Conservation (phyloP, 1,139 yeast species). For the Lodderomyces theae region DNA sequence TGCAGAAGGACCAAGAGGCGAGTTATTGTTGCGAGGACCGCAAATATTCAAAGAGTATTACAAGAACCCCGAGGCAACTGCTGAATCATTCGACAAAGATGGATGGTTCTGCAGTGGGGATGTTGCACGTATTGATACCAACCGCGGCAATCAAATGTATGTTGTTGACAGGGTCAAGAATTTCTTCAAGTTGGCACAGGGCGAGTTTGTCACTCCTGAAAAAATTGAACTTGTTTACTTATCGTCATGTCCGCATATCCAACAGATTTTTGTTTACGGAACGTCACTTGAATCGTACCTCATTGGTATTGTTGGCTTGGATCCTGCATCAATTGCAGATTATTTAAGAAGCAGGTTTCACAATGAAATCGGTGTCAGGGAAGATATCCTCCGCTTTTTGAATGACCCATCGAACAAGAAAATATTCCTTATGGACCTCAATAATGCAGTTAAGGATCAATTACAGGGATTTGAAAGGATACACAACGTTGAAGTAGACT, state of each 20-base stretch:
- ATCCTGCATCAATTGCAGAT: slow-evolving; percentile 20
- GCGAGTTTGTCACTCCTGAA: slow-evolving; percentile 46
- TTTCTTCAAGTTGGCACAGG: slow-evolving; percentile 45
- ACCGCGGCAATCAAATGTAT: slow-evolving; percentile 22
- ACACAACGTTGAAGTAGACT: slow-evolving; percentile 54
- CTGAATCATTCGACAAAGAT: slow-evolving; percentile 50
- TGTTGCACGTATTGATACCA: slow-evolving; percentile 29
- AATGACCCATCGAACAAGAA: slow-evolving; percentile 27
- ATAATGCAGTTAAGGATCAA: slow-evolving; percentile 19
- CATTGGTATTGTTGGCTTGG: slow-evolving; percentile 64
- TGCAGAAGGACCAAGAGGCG: slow-evolving; percentile 41
- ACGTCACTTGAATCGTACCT: slow-evolving; percentile 57
- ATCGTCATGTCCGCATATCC: slow-evolving; percentile 29
- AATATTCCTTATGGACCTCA: slow-evolving; percentile 28
- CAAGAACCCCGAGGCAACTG: slow-evolving; percentile 40
- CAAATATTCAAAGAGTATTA: slow-evolving; percentile 38
- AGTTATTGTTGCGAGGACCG: slow-evolving; percentile 38
- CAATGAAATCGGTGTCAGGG: slow-evolving; percentile 17
- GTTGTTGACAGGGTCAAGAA: slow-evolving; percentile 45
- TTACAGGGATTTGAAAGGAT: slow-evolving; percentile 59
- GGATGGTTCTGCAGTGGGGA: slow-evolving; percentile 50
- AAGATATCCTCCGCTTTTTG: slow-evolving; percentile 28
- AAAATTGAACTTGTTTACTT: slow-evolving; percentile 39
- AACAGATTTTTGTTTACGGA: slow-evolving; percentile 52
- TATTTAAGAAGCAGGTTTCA: slow-evolving; percentile 20